These are phyloP conservation scores for Myriosclerotinia scirpicola DNA, from an alignment of 2,329 filamentous ascomycete species.

Conservation along the genomic window DNA sequence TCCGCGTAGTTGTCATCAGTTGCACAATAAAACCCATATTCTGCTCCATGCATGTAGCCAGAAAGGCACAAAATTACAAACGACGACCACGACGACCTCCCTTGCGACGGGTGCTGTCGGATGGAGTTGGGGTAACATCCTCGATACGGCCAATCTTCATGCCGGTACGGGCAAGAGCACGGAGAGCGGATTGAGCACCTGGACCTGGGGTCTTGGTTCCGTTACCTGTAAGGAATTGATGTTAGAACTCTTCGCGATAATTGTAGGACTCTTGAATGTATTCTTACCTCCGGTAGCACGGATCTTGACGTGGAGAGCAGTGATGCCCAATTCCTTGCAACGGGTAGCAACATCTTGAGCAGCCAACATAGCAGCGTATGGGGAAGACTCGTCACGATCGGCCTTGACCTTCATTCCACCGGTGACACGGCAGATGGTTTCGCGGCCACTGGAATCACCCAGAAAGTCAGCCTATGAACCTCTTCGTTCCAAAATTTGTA, in stretches of 20 bases:
- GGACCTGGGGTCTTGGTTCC: conserved; percentile 99
- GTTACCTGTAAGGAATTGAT: conserved; percentile 62
- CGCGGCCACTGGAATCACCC: conserved; percentile 86
- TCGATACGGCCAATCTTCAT: conserved; percentile 99
- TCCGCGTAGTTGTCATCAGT: conserved; percentile 66
- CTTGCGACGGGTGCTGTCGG: conserved; percentile 99
- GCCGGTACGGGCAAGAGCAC: conserved; percentile 95
- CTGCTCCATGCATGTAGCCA: conserved; percentile 30
- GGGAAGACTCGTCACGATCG: conserved; percentile 99
- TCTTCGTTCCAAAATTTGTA: conserved; percentile 30
- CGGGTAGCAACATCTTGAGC: conserved; percentile 95
- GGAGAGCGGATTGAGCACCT: conserved; percentile 98
- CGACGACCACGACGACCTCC: conserved; percentile 99
- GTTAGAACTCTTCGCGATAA: conserved; percentile 9
- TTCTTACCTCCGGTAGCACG: conserved; percentile 87
- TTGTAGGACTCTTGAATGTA: neutral
- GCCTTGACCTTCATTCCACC: conserved; percentile 99
- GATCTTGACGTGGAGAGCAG: conserved; percentile 99
- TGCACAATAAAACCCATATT: conserved; percentile 53
- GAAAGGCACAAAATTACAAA: conserved; percentile 64
- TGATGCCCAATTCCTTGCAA: conserved; percentile 83
- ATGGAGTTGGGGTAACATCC: conserved; percentile 98
- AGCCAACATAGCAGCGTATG: conserved; percentile 99
- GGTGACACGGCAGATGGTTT: conserved; percentile 99
- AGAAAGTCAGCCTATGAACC: conserved; percentile 61